Evolutionary conservation across 169 alveolate genomes (phyloP), one percentile per base, ranked within the genome.

Genomic region (Toxoplasma gondii): DNA sequence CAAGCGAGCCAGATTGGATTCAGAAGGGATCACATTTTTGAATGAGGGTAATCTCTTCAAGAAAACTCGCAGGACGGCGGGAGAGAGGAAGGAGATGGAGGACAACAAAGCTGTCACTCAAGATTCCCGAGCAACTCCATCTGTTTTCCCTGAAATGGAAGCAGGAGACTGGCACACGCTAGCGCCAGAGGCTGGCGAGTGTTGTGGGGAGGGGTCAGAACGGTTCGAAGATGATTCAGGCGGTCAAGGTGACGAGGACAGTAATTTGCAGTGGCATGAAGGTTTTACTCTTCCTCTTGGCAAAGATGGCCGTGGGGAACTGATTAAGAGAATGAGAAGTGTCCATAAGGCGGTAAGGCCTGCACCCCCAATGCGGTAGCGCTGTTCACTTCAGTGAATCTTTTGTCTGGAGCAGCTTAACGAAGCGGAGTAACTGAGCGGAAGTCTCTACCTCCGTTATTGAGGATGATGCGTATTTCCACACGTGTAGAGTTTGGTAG

Each of bases 251-350:
- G 45, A n/a, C n/a, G 41, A 41, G 31, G 90, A 82, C 39, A 41
- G 69, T 22, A 82, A 41, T 34, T 22, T 64, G 70, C 84, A 67
- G 84, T 88, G 93, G 93, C 93, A 88, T 34, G 58, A 45, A n/a
- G 93, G 93, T 7, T 88, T 88, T 45, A 53, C 81, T 9, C 84
- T 45, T 17, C 93, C 84, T 0, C 84, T 88, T 19, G 93, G 93
- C 54, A 88, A 88, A 82, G 93, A 88, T 53, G 93, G 93, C 1
- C 38, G 93, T 31, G 93, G 81, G 36, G 93, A 88, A 67, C 84
- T 88, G 58, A 88, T 88, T 84, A 88, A 88, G 41, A 70, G 93
- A 38, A 88, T 88, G 93, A 70, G 93, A 19, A 39, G 43, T 39
- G 93, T 88, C 54, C 93, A 88, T 84, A 88, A 54, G 38, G 64